phyloP scores from a whole-genome alignment of 805 yeast species.

The Lachancea meyersii region DNA sequence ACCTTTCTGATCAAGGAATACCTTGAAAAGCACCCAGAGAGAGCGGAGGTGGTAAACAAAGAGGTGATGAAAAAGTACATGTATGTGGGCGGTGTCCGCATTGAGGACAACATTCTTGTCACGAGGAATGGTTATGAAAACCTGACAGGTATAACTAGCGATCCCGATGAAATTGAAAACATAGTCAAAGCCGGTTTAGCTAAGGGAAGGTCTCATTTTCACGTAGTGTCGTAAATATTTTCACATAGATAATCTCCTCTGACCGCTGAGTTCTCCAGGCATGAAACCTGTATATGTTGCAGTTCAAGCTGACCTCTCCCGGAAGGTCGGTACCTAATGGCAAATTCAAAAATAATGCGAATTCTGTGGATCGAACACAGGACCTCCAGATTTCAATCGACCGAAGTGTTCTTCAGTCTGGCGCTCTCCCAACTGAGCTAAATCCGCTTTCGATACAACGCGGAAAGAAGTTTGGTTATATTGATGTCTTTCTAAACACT shows the following conservation, averaged over 20 bases:
- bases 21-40: conserved; percentile 40
- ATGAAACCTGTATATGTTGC: too few relatives aligned
- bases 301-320: too few relatives aligned
- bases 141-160: conserved; percentile 75
- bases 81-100: conserved; percentile 95
- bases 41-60: conserved; percentile 52
- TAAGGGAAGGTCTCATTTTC: conserved; percentile 60
- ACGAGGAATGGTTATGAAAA: conserved; percentile 74
- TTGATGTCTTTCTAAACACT: too few relatives aligned
- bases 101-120: conserved; percentile 86
- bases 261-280: too few relatives aligned
- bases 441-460: conserved; percentile 35
- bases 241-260: too few relatives aligned
- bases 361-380: conserved; percentile 74
- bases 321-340: too few relatives aligned
- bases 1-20: conserved; percentile 69
- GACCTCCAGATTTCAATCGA: conserved; percentile 48
- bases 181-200: conserved; percentile 67
- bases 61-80: conserved; percentile 69
- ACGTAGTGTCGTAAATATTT: conserved; percentile 37
- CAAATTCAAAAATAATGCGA: conserved; percentile 34
- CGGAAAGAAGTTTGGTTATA: neutral
- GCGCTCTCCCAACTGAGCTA: conserved; percentile 43
- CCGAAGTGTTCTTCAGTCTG: conserved; percentile 35
- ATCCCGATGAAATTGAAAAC: conserved; percentile 71